Percentiles rank a stretch among this genome's conserved stretches.
These are phyloP conservation scores for Nemania sp. DNA, from an alignment of 2,329 filamentous ascomycete species.

Conservation along the genomic window DNA sequence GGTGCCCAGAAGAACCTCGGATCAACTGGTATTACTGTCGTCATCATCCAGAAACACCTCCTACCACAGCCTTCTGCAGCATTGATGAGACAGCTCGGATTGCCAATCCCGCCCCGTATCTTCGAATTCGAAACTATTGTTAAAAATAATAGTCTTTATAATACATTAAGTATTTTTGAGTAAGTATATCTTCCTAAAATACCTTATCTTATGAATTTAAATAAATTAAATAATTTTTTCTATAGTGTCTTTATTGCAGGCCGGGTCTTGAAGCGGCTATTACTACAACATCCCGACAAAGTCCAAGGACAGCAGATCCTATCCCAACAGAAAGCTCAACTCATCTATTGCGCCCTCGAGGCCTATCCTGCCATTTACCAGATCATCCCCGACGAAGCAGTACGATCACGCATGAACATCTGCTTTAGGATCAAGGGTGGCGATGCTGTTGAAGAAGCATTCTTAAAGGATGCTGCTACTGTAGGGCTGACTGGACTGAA, in stretches of 20 bases:
- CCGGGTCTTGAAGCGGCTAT: constrained; percentile 83
- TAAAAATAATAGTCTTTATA: constrained; percentile 96
- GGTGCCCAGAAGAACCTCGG: constrained; percentile 97
- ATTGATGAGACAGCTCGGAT: constrained; percentile 77
- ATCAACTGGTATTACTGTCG: constrained; percentile 85
- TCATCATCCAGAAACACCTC: constrained; percentile 84
- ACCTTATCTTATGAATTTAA: neutral
- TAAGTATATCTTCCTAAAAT: constrained; percentile 60
- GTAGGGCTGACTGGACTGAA: constrained; percentile 82
- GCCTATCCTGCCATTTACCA: constrained; percentile 78
- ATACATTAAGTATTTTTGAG: constrained; percentile 94
- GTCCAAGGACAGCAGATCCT: constrained; percentile 82
- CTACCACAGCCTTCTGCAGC: constrained; percentile 78
- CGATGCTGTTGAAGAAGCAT: constrained; percentile 79
- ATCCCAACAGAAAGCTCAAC: constrained; percentile 77
- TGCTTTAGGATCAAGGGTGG: constrained; percentile 81
- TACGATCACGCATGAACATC: constrained; percentile 92
- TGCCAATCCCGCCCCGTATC: constrained; percentile 83
- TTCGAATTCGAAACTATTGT: constrained; percentile 86
- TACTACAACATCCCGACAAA: constrained; percentile 75
- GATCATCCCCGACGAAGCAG: constrained; percentile 79
- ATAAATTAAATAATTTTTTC: constrained; percentile 2
- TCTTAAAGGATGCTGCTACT: constrained; percentile 78
- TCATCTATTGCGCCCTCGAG: constrained; percentile 84
- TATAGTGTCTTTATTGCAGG: constrained; percentile 87